Evolutionary conservation across 805 yeast species (phyloP).

Genomic region (Ogataea minuta): DNA sequence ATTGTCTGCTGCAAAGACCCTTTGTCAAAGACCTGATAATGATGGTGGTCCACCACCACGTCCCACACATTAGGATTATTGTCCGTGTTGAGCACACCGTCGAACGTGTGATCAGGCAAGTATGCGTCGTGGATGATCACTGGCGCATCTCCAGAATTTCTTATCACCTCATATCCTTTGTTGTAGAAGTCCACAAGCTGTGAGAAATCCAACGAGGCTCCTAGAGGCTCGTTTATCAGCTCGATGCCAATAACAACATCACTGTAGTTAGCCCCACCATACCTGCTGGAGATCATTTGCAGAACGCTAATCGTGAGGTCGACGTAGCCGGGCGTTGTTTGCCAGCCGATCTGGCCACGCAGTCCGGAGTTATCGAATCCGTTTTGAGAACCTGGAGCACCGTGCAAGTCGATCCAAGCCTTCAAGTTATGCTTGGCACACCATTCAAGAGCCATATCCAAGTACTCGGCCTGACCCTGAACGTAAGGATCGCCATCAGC

Average conservation of each 20-base stretch:
- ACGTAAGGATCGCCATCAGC: conserved; percentile 79
- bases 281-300: conserved; percentile 53
- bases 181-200: conserved; percentile 57
- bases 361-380: conserved; percentile 94
- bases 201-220: conserved; percentile 59
- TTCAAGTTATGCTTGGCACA: conserved; percentile 56
- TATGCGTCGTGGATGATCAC: conserved; percentile 78
- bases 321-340: conserved; percentile 41
- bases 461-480: conserved; percentile 69
- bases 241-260: conserved; percentile 84
- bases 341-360: conserved; percentile 62
- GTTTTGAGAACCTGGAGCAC: conserved; percentile 96
- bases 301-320: conserved; percentile 56
- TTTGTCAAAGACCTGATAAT: conserved; percentile 78
- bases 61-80: conserved; percentile 43
- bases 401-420: conserved; percentile 92
- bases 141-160: conserved; percentile 44
- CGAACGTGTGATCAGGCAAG: conserved; percentile 59
- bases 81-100: conserved; percentile 46
- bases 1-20: conserved; percentile 57
- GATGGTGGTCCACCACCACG: conserved; percentile 84
- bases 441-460: conserved; percentile 81
- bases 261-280: conserved; percentile 56
- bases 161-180: conserved; percentile 62
- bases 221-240: conserved; percentile 86